Conservation (phyloP, 2,329 filamentous ascomycete species). For the Colletotrichum salicis region DNA sequence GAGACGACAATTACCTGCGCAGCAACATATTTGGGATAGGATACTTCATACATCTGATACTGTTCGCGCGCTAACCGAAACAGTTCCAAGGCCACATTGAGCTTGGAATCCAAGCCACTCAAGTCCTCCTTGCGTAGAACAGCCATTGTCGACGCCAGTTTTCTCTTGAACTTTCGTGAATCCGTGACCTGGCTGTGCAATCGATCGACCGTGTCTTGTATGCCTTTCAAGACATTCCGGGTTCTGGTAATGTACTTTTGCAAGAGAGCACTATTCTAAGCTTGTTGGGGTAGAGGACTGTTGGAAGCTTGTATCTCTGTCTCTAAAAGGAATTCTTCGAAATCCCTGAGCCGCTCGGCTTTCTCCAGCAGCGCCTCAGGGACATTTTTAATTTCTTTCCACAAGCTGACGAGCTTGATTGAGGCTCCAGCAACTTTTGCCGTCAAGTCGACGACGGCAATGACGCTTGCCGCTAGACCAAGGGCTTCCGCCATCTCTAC, state of each 20-base stretch:
- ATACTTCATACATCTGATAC: constrained; percentile 35
- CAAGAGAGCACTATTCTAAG: background rate
- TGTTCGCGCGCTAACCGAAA: constrained; percentile 35
- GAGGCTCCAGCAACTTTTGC: constrained; percentile 31
- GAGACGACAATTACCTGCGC: background rate
- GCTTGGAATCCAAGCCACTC: constrained; percentile 33
- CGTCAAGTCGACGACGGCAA: constrained; percentile 29
- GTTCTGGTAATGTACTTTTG: background rate
- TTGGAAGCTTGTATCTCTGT: background rate
- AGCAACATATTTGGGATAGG: too few species aligned
- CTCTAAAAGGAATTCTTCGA: constrained; percentile 9
- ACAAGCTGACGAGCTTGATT: constrained; percentile 31
- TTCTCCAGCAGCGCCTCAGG: background rate
- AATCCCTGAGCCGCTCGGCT: background rate
- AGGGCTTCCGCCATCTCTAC: constrained; percentile 17
- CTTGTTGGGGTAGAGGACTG: background rate
- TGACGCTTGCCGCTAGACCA: constrained; percentile 13
- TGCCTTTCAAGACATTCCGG: background rate
- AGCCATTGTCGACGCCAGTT: constrained; percentile 37
- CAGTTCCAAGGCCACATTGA: constrained; percentile 33
- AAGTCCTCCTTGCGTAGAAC: constrained; percentile 37
- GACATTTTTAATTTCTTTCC: constrained; percentile 35
- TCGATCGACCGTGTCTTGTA: background rate
- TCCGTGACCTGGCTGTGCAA: constrained; percentile 22
- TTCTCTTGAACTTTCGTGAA: constrained; percentile 35